Evolutionary conservation across 805 yeast genomes (phyloP).

Genomic region (Saccharomycopsis selenospora): DNA sequence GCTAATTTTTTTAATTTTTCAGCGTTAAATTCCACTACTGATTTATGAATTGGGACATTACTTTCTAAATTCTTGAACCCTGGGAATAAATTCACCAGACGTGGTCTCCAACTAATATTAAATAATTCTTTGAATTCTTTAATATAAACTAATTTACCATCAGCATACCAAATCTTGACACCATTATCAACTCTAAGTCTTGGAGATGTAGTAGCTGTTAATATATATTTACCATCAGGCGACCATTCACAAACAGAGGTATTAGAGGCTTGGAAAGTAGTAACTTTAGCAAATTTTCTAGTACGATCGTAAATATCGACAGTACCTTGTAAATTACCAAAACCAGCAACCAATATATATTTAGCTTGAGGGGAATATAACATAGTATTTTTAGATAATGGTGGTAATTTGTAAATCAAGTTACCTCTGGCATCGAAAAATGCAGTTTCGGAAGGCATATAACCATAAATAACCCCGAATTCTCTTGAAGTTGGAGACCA

Average conservation of each 20-base stretch:
- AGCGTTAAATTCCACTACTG: constrained; percentile 51
- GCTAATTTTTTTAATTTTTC: constrained; percentile 29
- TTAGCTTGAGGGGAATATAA: constrained; percentile 91
- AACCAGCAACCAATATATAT: constrained; percentile 89
- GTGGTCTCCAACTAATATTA: constrained; percentile 78
- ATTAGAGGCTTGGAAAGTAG: constrained; percentile 84
- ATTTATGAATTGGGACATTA: constrained; percentile 57
- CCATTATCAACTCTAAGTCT: constrained; percentile 96
- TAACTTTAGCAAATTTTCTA: constrained; percentile 69
- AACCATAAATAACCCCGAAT: constrained; percentile 95
- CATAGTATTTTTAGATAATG: constrained; percentile 83
- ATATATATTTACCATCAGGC: constrained; percentile 88
- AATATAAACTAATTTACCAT: constrained; percentile 72
- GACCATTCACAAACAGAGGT: constrained; percentile 98
- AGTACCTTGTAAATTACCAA: constrained; percentile 95
- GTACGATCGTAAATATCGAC: constrained; percentile 93
- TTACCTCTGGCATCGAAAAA: constrained; percentile 94
- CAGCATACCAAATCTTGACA: constrained; percentile 85
- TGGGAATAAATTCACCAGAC: constrained; percentile 29
- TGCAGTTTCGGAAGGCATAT: constrained; percentile 94
- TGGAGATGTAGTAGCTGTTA: constrained; percentile 97
- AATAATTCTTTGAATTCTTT: constrained; percentile 78
- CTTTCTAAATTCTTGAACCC: constrained; percentile 35
- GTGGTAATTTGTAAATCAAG: constrained; percentile 72
- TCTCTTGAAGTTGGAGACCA: constrained; percentile 97